These are phyloP conservation scores for Rhododendron molle DNA, from an alignment of 148 eudicot genomes.

Conservation along the genomic window DNA sequence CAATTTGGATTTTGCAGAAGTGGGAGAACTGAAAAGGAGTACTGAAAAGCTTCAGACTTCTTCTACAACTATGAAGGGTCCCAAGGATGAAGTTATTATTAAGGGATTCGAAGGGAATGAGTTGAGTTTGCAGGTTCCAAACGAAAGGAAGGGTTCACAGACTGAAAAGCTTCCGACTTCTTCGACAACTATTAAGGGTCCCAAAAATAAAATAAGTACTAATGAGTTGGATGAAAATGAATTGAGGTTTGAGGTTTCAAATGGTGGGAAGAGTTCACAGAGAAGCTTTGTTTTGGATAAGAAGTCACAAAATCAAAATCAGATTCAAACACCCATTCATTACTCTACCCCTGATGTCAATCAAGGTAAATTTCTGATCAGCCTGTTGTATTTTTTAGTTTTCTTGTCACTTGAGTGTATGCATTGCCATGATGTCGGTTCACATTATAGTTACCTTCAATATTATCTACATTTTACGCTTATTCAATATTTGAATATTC, in stretches of 20 bases:
- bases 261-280: neutral
- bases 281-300: neutral
- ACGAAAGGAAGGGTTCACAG: neutral
- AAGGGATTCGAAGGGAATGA: conserved; percentile 17
- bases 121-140: conserved; percentile 11
- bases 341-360: conserved; percentile 9
- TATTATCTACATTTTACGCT: neutral
- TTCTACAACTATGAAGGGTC: conserved; percentile 14
- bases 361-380: conserved; percentile 22
- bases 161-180: neutral
- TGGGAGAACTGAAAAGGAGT: neutral
- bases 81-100: conserved; percentile 13
- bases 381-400: neutral
- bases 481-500: neutral
- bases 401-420: neutral
- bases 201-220: conserved; percentile 14
- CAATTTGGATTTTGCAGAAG: conserved; percentile 9
- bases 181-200: conserved; percentile 12
- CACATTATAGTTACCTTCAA: neutral
- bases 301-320: neutral
- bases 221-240: conserved; percentile 15
- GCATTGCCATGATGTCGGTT: neutral
- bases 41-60: neutral
- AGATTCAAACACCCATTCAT: conserved; percentile 1
- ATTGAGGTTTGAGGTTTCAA: conserved; percentile 12